Evolutionary conservation across 495 filamentous ascomycete genomes (phyloP), one percentile per base, ranked within the genome.

Genomic region (Aspergillus avenaceus): DNA sequence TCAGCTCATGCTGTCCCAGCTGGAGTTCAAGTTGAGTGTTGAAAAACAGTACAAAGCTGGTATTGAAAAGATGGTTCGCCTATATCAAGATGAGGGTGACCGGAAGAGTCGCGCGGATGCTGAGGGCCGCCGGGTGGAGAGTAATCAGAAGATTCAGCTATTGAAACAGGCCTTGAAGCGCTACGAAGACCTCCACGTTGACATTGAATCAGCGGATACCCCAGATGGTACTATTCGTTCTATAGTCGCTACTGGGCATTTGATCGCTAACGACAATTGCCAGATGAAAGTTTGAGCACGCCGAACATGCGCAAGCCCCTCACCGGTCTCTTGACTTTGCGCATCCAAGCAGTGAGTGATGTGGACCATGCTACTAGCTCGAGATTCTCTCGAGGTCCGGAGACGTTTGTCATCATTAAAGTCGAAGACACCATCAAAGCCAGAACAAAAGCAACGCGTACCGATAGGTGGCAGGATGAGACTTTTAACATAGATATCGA

Each of bases 31-130:
- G 71, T 75, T 97, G 40, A 97, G 92, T 60, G 95, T 99, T 29
- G 93, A 99, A 71, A 95, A 97, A 62, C 93, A 99, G 70, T 99
- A 99, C 71, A 93, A 97, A 59, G 95, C 95, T 53, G 93, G 93
- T 51, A 92, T 99, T 56, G 95, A 99, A 69, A 99, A 99, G 77
- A 99, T 99, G 95, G 88, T 95, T 34, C 89, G 91, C 65, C 77
- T 97, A 36, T 99, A 99, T 63, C 85, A 93, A 66, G 91, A 97
- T 73, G 93, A 97, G 67, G 92, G 93, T n/a, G 93, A 99, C 61
- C 84, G 90, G 50, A 97, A 95, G 74, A 96, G 91, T 71, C 88
- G 84, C 58, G 81, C 86, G 44, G 93, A 99, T 71, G 95, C 93
- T 21, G 89, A 95, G 61, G 87, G 83, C 26, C 82, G 85, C 62